A percentile compares a stretch with the other conserved stretches of the same genome.
These are phyloP conservation scores for Tolypocladium pustulatum DNA, from an alignment of 2,329 filamentous ascomycete species.

Conservation along the genomic window DNA sequence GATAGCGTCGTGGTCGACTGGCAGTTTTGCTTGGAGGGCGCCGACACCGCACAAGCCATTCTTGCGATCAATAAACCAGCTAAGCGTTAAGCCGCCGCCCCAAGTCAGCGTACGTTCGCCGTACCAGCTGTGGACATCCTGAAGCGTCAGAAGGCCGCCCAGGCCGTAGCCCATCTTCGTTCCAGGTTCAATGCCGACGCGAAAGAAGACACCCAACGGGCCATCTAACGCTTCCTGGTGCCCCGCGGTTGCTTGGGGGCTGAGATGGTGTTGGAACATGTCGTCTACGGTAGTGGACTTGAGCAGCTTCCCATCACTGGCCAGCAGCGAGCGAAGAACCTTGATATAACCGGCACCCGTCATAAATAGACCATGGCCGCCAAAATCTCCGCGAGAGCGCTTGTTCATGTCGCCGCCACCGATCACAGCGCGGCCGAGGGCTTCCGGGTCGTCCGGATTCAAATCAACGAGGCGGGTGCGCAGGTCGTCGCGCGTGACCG, in stretches of 20 bases:
- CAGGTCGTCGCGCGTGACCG: slow-evolving; percentile 24
- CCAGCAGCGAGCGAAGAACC: slow-evolving; percentile 32
- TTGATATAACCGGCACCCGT: slow-evolving; percentile 28
- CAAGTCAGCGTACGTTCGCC: slow-evolving; percentile 31
- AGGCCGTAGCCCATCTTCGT: slow-evolving; percentile 27
- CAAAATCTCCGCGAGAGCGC: slow-evolving; percentile 15
- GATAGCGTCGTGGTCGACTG: slow-evolving; percentile 13
- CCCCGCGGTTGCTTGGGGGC: slow-evolving; percentile 12
- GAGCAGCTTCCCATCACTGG: slow-evolving; percentile 37
- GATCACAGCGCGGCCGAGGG: slow-evolving; percentile 10
- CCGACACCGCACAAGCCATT: slow-evolving; percentile 32
- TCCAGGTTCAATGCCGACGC: slow-evolving; percentile 19
- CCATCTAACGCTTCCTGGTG: slow-evolving; percentile 17
- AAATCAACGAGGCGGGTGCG: slow-evolving; percentile 23
- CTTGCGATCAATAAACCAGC: slow-evolving; percentile 39
- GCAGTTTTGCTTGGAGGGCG: slow-evolving; percentile 27
- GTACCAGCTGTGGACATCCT: slow-evolving; percentile 32
- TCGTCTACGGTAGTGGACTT: slow-evolving; percentile 25
- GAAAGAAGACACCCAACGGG: slow-evolving; percentile 23
- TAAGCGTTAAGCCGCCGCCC: slow-evolving; percentile 33
- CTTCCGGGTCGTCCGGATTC: slow-evolving; percentile 23
- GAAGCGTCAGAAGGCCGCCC: slow-evolving; percentile 27
- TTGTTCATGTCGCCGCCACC: slow-evolving; percentile 18
- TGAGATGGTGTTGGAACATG: slow-evolving; percentile 38
- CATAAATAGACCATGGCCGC: slow-evolving; percentile 31